Conservation (phyloP, 805 yeast species). For the Candida ascalaphidarum region DNA sequence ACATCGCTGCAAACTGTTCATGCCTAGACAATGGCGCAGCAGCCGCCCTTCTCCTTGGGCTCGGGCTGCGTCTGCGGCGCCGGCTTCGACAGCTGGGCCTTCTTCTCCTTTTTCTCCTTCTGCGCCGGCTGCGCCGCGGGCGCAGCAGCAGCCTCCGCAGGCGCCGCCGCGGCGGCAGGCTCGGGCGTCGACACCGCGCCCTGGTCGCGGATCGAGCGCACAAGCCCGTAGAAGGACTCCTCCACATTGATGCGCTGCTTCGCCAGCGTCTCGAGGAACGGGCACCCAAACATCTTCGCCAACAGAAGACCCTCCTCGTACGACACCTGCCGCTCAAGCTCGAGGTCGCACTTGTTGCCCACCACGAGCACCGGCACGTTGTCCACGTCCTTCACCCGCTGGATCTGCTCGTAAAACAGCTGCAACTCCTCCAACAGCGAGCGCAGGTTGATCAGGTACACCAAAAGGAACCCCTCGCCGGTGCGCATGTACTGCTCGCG, state of each 20-base stretch:
- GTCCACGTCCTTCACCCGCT: conserved; percentile 67
- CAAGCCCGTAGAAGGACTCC: conserved; percentile 67
- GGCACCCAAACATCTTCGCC: conserved; percentile 59
- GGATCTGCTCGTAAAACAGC: conserved; percentile 70
- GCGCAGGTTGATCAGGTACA: conserved; percentile 80
- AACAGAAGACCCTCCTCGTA: conserved; percentile 53
- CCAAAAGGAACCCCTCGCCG: conserved; percentile 89
- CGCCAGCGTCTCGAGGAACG: conserved; percentile 89
- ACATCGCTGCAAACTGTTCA: too few species aligned
- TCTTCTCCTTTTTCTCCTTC: background rate
- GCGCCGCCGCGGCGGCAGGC: conserved; percentile 2
- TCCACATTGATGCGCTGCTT: conserved; percentile 87
- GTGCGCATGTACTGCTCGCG: conserved; percentile 90
- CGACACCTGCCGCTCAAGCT: conserved; percentile 66
- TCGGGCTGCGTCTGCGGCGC: conserved; percentile 1
- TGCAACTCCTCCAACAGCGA: conserved; percentile 79
- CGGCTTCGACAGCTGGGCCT: conserved; percentile 2
- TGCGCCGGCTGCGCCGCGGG: conserved; percentile 1
- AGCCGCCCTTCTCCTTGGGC: conserved; percentile 7
- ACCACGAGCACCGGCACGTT: conserved; percentile 72
- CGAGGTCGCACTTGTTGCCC: conserved; percentile 74
- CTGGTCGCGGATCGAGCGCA: conserved; percentile 42
- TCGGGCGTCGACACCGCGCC: conserved; percentile 4
- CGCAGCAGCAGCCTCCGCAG: conserved; percentile 1
- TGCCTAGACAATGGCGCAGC: conserved; percentile 11